These are phyloP conservation scores for Kodamaea hsintzibuensis DNA, from an alignment of 805 yeast species.

Conservation along the genomic window DNA sequence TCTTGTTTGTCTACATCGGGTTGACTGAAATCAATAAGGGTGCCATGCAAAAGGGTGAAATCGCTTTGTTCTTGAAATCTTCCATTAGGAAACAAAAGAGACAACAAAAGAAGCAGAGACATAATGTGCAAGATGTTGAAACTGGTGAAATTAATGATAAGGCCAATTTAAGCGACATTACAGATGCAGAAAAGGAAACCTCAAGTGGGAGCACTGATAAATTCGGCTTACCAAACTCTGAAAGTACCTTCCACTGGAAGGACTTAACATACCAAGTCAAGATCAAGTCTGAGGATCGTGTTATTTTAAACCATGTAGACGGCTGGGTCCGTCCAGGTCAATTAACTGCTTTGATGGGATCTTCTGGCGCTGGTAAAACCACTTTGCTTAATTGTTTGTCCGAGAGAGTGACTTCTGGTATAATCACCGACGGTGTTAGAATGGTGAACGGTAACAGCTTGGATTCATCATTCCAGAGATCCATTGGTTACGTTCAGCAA, in stretches of 20 bases:
- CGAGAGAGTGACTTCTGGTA: conserved; percentile 23
- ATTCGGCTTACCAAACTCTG: conserved; percentile 15
- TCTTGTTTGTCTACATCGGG: conserved; percentile 52
- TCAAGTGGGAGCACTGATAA: conserved; percentile 7
- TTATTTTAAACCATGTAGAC: conserved; percentile 63
- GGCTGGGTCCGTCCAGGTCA: conserved; percentile 88
- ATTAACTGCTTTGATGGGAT: conserved; percentile 70
- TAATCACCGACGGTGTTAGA: conserved; percentile 34
- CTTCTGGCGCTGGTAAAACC: conserved; percentile 50
- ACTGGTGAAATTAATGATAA: conserved; percentile 18
- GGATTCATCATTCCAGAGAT: conserved; percentile 31
- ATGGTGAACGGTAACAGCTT: conserved; percentile 30
- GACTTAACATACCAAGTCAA: conserved; percentile 70
- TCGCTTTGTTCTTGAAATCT: conserved; percentile 56
- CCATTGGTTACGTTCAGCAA: conserved; percentile 37
- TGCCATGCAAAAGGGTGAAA: conserved; percentile 71
- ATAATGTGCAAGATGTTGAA: conserved; percentile 26
- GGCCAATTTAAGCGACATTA: conserved; percentile 26
- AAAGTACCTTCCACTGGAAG: conserved; percentile 74
- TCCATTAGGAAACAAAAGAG: conserved; percentile 50
- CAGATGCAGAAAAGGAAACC: conserved; percentile 25
- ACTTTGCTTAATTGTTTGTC: conserved; percentile 44
- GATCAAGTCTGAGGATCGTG: conserved; percentile 59
- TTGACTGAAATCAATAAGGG: conserved; percentile 60
- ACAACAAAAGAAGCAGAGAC: conserved; percentile 26